Evolutionary conservation across 2,329 filamentous ascomycete genomes (phyloP).

Genomic region (Talaromyces albobiverticillius): DNA sequence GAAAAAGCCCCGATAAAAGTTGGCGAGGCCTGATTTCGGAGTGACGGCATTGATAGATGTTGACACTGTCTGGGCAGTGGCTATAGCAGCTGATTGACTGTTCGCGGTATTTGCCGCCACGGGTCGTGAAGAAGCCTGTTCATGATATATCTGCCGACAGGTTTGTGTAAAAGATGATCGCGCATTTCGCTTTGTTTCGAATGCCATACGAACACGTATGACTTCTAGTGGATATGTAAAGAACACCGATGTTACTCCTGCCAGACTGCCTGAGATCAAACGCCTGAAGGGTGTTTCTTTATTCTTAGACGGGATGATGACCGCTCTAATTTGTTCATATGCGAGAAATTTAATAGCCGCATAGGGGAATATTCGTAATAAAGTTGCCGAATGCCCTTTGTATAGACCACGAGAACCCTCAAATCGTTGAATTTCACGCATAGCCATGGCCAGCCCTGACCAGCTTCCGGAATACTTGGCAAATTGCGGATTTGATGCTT

Average conservation of each 20-base stretch:
- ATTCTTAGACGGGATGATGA: conserved; percentile 67
- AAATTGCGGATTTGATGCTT: conserved; percentile 90
- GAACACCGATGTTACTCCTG: conserved; percentile 85
- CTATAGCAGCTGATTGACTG: conserved; percentile 30
- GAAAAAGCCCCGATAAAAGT: conserved; percentile 93
- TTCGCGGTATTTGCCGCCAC: conserved; percentile 35
- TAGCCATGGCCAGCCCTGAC: conserved; percentile 76
- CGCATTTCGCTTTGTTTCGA: conserved; percentile 78
- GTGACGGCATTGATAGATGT: conserved; percentile 49
- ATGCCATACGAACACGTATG: conserved; percentile 86
- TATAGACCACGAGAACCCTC: conserved; percentile 78
- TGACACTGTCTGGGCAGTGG: conserved; percentile 33
- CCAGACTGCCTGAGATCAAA: conserved; percentile 43
- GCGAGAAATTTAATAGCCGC: conserved; percentile 97
- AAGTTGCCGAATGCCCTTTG: conserved; percentile 88
- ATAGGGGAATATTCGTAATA: conserved; percentile 94
- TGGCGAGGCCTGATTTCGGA: conserved; percentile 68
- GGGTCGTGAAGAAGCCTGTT: conserved; percentile 53
- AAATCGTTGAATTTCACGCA: conserved; percentile 74
- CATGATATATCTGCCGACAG: conserved; percentile 81
- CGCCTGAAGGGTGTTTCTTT: conserved; percentile 80
- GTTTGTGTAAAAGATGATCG: conserved; percentile 71
- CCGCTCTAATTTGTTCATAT: conserved; percentile 88
- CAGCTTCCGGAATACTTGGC: conserved; percentile 89
- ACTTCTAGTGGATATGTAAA: conserved; percentile 95